Base-by-base conservation (phyloP, 768 basidiomycete genomes). In the Leccinum olivaceopallidum region DNA sequence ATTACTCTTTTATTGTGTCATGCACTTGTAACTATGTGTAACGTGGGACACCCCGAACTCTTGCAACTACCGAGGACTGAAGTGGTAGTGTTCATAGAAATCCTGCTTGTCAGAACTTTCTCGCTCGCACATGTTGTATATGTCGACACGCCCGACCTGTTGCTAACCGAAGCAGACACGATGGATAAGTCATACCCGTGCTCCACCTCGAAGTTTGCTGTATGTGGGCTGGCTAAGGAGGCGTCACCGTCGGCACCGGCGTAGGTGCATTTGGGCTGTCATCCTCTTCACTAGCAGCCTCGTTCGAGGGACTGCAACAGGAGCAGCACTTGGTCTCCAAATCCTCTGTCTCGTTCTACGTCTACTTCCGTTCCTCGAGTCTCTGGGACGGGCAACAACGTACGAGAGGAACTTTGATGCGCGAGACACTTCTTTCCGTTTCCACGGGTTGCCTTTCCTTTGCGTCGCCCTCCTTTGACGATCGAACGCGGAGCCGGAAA, bases 401-500 rank as follows among this genome's bases (percentile, higher is more conserved):
- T 55, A 22, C 69, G 71, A 26, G 74, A 57, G 4, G 72, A 75
- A 56, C 58, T 62, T 62, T 75, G 71, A 48, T 68, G 65, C 12
- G 50, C 62, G 36, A 75, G 65, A n/a, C 39, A 55, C 32, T 63
- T 64, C 51, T 63, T 69, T 18, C 73, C 62, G 22, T 56, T 61
- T 50, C 52, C 49, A 24, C 57, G 62, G 13, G 32, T 7, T 52
- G 52, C 63, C 56, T 63, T 74, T 39, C 56, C 62, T 49, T 65
- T 69, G 28, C 62, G 55, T 32, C 56, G 65, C 9, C 69, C 66
- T 36, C 63, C 65, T 48, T 67, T 75, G 63, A 59, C 61, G n/a
- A 64, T 62, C 0, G 74, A 71, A 56, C 69, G 73, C 1, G 73
- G 73, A 4, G 74, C 73, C 8, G 72, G 67, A 48, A 74, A 74